Evolutionary conservation across 208 protist species (phyloP).

Genomic region (Histomonas meleagridis): DNA sequence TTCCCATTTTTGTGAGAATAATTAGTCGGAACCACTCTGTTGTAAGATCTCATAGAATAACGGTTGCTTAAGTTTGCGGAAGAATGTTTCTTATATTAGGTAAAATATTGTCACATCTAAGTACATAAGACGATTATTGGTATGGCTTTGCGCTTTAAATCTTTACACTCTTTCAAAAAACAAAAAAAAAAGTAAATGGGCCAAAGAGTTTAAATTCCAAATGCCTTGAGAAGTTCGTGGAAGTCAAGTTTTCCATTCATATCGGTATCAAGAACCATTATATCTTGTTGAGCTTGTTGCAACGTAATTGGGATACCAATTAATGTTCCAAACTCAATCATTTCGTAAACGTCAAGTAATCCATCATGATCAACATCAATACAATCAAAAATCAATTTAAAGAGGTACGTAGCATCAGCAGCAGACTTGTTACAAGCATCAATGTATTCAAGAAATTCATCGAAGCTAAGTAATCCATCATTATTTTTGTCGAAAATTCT

Average conservation of each 20-base stretch:
- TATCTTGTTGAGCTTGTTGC: neutral
- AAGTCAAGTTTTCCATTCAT: neutral
- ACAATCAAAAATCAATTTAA: neutral
- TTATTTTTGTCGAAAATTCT: neutral
- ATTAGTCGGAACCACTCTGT: too few relatives aligned
- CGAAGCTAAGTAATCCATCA: neutral
- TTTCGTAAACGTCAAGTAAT: neutral
- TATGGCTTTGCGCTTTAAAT: too few relatives aligned
- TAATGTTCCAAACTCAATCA: neutral
- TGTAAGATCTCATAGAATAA: too few relatives aligned
- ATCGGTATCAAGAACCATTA: neutral
- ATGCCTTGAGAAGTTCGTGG: too few relatives aligned
- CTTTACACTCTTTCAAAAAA: too few relatives aligned
- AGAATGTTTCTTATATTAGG: too few relatives aligned
- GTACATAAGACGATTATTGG: too few relatives aligned
- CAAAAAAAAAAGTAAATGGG: too few relatives aligned
- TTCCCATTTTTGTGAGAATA: too few relatives aligned
- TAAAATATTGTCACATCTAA: too few relatives aligned
- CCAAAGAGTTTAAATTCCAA: too few relatives aligned
- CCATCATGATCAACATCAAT: neutral
- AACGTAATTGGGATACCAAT: neutral
- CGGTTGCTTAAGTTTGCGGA: too few relatives aligned
- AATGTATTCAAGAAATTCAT: conserved; percentile 14
- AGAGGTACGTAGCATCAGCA: neutral
- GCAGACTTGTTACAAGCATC: neutral